Base-by-base conservation (phyloP, 352 stramenopile species). In the Thalassiosira oceanica region DNA sequence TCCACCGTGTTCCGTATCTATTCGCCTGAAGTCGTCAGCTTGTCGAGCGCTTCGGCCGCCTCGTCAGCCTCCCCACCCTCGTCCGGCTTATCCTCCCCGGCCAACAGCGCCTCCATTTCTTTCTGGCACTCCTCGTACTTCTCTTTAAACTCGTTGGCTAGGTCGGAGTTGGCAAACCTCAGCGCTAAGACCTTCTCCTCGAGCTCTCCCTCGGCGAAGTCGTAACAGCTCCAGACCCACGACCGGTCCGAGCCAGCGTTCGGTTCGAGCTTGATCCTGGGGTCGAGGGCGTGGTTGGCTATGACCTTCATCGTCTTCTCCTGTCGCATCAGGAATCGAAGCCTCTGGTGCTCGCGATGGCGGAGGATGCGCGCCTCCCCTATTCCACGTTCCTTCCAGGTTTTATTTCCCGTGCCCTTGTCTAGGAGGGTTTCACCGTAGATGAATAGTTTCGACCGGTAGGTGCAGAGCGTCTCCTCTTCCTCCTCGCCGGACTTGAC, bases 261-360 rank as follows among this genome's bases (percentile, higher is more conserved):
- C 11, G 95, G 93, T 72, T 95, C 90, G 27, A 98, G 84, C 39
- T 95, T 91, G 66, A 97, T 98, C 49, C 95, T 91, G 31, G 95
- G 95, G 86, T 98, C 95, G 8, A 98, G 82, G 29, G 97, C 86
- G 86, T 98, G 95, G 83, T 99, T 99, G 52, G 93, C 87, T 83
- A 98, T 94, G 66, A 99, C 94, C 86, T 99, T 99, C 92, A 98
- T 97, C 24, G 95, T 99, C 83, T 98, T 98, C 80, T 98, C 96
- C 81, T 98, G 95, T 56, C 95, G 91, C 96, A 99, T 98, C 21
- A 99, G 87, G 51, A 97, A 84, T 65, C 96, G 92, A 61, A 98
- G 55, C 10, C 78, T 68, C 50, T 85, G 56, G 44, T 91, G 78
- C 67, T 97, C 93, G 80, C 94, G 95, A 91, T 99, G 95, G 83